Percentiles rank a stretch among this genome's conserved stretches.
These are phyloP conservation scores for Talaromyces sp. DNA, from an alignment of 2,329 filamentous ascomycete genomes.

Conservation along the genomic window DNA sequence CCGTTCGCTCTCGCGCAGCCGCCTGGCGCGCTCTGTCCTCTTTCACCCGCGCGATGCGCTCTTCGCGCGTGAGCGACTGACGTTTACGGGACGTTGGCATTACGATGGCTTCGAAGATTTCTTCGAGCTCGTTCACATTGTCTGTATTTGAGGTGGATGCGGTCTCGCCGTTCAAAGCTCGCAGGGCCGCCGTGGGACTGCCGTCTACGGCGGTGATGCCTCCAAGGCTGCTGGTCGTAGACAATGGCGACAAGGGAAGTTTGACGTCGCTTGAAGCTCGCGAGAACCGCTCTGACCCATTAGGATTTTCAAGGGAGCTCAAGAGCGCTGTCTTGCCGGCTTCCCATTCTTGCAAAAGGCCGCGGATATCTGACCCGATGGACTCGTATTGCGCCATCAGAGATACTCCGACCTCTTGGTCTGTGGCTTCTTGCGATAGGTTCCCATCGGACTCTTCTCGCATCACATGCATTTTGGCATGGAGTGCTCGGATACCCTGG, in stretches of 20 bases:
- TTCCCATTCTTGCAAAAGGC: conserved; percentile 79
- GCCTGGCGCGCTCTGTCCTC: conserved; percentile 77
- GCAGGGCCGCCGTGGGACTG: conserved; percentile 63
- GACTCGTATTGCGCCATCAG: conserved; percentile 90
- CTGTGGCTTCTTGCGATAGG: conserved; percentile 63
- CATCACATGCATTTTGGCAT: conserved; percentile 89
- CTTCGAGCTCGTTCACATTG: conserved; percentile 50
- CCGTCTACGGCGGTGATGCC: conserved; percentile 48
- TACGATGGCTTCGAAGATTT: conserved; percentile 89
- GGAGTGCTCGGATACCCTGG: conserved; percentile 81
- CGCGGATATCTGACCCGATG: conserved; percentile 79
- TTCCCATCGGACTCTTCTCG: conserved; percentile 81
- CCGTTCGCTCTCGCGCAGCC: conserved; percentile 63
- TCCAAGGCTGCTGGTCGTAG: conserved; percentile 41
- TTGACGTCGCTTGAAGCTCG: conserved; percentile 31
- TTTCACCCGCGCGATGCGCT: conserved; percentile 79
- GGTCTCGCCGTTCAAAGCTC: conserved; percentile 68
- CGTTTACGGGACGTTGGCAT: conserved; percentile 62
- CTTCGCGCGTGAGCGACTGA: conserved; percentile 70
- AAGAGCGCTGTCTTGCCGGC: conserved; percentile 77
- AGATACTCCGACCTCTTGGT: conserved; percentile 67
- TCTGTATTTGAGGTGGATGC: conserved; percentile 19
- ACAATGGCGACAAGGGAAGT: conserved; percentile 39
- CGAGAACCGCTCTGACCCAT: conserved; percentile 39
- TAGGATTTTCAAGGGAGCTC: conserved; percentile 73